Conservation (phyloP, 305 asterid species). For the Fraxinus latifolia region DNA sequence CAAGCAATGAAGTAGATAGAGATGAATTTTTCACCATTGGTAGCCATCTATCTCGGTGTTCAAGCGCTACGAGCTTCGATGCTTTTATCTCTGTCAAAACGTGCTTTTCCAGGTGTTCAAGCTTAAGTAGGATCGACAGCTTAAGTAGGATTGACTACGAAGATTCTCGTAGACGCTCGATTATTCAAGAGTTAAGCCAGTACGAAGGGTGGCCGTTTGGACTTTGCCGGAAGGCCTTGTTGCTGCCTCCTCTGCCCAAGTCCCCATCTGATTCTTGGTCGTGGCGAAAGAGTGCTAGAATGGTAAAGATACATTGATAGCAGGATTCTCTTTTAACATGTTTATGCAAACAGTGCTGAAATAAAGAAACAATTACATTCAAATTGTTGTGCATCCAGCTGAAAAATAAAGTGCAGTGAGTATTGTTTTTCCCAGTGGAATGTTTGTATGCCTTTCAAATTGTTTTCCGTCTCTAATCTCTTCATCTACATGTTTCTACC, state of each 20-base stretch:
- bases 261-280: slow-evolving; percentile 84
- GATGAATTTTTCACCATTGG: slow-evolving; percentile 40
- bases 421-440: neutral
- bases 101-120: slow-evolving; percentile 52
- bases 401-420: neutral
- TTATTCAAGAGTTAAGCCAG: slow-evolving; percentile 43
- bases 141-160: slow-evolving; percentile 45
- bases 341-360: neutral
- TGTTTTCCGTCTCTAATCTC: neutral
- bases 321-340: too few relatives aligned
- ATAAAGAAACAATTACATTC: neutral
- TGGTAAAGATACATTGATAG: slow-evolving; percentile 27
- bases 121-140: slow-evolving; percentile 59
- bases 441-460: neutral
- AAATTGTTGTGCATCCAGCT: neutral
- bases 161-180: slow-evolving; percentile 33
- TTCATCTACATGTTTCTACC: neutral
- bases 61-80: slow-evolving; percentile 49
- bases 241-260: slow-evolving; percentile 79
- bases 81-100: slow-evolving; percentile 52
- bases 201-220: slow-evolving; percentile 90
- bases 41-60: slow-evolving; percentile 47
- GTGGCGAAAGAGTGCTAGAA: slow-evolving; percentile 52
- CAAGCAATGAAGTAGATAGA: slow-evolving; percentile 20
- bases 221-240: slow-evolving; percentile 53